Evolutionary conservation across 106 monocot genomes (phyloP).

Genomic region (Dioscorea zingiberensis): DNA sequence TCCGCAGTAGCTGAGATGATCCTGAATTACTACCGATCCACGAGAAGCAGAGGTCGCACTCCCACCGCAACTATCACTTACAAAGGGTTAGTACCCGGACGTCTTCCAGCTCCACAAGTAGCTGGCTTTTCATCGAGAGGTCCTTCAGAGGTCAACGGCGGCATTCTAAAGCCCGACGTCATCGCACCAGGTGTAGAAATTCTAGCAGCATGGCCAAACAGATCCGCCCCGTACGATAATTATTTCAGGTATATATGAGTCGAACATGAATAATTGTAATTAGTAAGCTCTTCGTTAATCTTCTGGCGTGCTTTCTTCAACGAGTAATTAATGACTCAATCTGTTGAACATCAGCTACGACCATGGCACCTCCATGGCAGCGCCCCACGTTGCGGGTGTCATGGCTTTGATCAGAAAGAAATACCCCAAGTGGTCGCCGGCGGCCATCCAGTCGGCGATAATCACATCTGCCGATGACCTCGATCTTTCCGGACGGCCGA

Average conservation of each 20-base stretch:
- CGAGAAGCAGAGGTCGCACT: neutral
- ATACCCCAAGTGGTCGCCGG: slow-evolving; percentile 12
- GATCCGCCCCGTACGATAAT: neutral
- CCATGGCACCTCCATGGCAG: slow-evolving; percentile 34
- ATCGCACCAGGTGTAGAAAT: no score
- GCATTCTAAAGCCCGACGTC: no score
- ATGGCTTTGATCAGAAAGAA: slow-evolving; percentile 30
- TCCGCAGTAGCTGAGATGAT: neutral
- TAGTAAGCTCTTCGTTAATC: no score
- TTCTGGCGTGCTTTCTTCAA: no score
- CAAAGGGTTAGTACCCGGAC: no score
- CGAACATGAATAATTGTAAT: no score
- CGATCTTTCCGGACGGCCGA: slow-evolving; percentile 10
- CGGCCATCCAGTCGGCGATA: slow-evolving; percentile 40
- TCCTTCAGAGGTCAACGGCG: no score
- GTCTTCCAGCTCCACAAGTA: no score
- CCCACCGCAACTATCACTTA: no score
- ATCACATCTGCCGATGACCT: slow-evolving; percentile 36
- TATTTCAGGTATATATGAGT: no score
- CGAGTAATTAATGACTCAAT: no score
- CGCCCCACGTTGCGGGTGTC: slow-evolving; percentile 41
- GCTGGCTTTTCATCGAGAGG: no score
- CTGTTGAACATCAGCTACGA: slow-evolving; percentile 10
- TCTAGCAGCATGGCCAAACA: neutral
- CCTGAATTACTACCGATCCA: neutral